phyloP scores from a whole-genome alignment of 768 basidiomycete genomes.

The Tricholoma saponaceum region DNA sequence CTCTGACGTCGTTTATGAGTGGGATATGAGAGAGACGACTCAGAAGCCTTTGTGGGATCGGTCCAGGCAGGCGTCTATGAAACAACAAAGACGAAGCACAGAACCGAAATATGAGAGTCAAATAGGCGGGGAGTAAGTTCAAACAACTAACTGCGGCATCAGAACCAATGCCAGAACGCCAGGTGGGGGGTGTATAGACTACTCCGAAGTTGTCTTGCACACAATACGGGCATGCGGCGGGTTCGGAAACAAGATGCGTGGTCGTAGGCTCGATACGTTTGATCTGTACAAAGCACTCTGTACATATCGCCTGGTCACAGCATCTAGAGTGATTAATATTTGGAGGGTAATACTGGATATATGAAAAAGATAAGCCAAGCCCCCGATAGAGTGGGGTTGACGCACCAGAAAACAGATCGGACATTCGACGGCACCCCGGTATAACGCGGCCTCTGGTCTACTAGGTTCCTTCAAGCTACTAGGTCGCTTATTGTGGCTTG shows the following conservation, averaged over 20 bases:
- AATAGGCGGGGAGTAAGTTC: conserved; percentile 2
- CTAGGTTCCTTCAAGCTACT: conserved; percentile 58
- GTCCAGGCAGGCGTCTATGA: conserved; percentile 35
- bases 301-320: conserved; percentile 98
- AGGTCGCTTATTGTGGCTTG: conserved; percentile 50
- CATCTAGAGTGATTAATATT: conserved; percentile 98
- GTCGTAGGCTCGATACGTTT: conserved; percentile 93
- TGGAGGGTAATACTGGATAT: conserved; percentile 84
- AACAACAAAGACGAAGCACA: not conserved
- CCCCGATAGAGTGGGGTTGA: conserved; percentile 18
- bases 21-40: conserved; percentile 37
- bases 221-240: conserved; percentile 96
- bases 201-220: conserved; percentile 97
- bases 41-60: conserved; percentile 48
- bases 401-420: conserved; percentile 96
- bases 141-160: conserved; percentile 56
- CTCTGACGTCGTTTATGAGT: conserved; percentile 77
- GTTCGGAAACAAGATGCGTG: conserved; percentile 94
- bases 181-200: conserved; percentile 77
- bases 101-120: conserved; percentile 3
- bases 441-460: conserved; percentile 76
- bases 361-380: conserved; percentile 26
- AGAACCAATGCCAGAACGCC: conserved; percentile 76
- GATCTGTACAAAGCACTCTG: conserved; percentile 99
- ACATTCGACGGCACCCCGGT: conserved; percentile 86